Evolutionary conservation across 345 rosid species (phyloP), one percentile per base, ranked within the genome.

Genomic region (Dipteronia sinensis): DNA sequence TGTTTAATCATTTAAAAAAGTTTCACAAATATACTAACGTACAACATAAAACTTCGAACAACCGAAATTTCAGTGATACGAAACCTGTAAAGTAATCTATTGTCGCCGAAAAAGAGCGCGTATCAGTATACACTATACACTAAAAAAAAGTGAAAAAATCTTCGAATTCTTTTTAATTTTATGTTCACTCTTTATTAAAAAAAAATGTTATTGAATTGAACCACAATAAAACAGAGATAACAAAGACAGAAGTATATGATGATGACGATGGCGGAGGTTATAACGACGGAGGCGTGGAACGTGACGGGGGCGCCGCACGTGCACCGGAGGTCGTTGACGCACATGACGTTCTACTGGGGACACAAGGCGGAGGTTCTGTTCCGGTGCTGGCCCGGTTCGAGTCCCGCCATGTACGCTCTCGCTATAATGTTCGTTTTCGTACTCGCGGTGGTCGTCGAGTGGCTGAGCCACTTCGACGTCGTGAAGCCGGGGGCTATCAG

Each of bases 331-430:
- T 72, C 83, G 69, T 40, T 81, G 72, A 15, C 65, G 76, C 95
- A 83, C 76, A 83, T 63, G 82, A 56, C 86, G 27, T 91, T 94
- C 83, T 90, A 42, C 70, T 94, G 96, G 98, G 92, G 98, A 34
- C 88, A 91, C 77, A 82, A 63, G 55, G 62, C 90, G 6, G 79
- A 85, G 77, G 69, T 94, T 72, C 92, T 90, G 66, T 94, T 94
- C 85, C 42, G 81, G 2, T 90, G 94, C 7, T 94, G 98, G 98
- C 98, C 98, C 11, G 95, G 88, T 63, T 78, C 88, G 12, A 82
- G 72, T 78, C 62, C 83, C 3, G 83, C 83, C 29, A 95, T 89
- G 98, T 95, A 95, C 68, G 93, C 91, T 0, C 29, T 87, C 16
- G 93, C 95, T 2, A 56, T 93, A 78, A 64, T 88, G 42, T 88